Evolutionary conservation across 768 basidiomycete genomes (phyloP).

Genomic region (Amanita phalloides): DNA sequence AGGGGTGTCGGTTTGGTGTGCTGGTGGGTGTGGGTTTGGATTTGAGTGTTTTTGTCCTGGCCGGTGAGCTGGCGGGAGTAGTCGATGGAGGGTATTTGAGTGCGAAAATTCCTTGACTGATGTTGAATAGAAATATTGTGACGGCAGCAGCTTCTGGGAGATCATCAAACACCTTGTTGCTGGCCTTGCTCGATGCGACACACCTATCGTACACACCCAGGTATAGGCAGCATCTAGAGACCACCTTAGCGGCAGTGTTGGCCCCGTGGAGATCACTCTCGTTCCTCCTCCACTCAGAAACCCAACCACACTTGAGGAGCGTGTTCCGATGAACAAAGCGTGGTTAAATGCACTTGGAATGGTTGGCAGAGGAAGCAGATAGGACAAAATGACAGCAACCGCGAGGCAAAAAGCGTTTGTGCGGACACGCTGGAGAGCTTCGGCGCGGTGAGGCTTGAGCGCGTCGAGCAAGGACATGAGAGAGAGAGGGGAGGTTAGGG

Average conservation of each 20-base stretch:
- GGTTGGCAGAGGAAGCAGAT: slow-evolving; percentile 30
- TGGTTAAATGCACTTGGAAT: slow-evolving; percentile 21
- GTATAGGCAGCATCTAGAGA: slow-evolving; percentile 24
- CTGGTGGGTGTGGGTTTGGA: slow-evolving; percentile 7
- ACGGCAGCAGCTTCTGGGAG: slow-evolving; percentile 23
- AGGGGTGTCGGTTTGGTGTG: slow-evolving; percentile 4
- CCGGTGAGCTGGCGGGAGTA: slow-evolving; percentile 22
- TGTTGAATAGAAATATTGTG: slow-evolving; percentile 25
- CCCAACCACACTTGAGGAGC: neutral
- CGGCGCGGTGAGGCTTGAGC: slow-evolving; percentile 34
- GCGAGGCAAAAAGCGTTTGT: slow-evolving; percentile 26
- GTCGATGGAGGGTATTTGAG: slow-evolving; percentile 30
- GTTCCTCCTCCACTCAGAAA: neutral
- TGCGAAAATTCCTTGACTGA: slow-evolving; percentile 29
- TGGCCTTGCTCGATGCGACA: slow-evolving; percentile 4
- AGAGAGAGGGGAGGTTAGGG: neutral
- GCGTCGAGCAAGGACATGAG: slow-evolving; percentile 11
- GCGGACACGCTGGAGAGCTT: slow-evolving; percentile 32
- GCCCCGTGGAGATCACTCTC: neutral
- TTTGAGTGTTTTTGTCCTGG: slow-evolving; percentile 14
- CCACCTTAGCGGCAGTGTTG: slow-evolving; percentile 11
- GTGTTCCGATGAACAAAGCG: slow-evolving; percentile 9
- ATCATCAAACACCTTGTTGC: neutral
- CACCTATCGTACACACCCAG: slow-evolving; percentile 30
- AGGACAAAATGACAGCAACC: slow-evolving; percentile 21